Conservation (phyloP, 805 yeast species). For the Metschnikowia santaceciliae region DNA sequence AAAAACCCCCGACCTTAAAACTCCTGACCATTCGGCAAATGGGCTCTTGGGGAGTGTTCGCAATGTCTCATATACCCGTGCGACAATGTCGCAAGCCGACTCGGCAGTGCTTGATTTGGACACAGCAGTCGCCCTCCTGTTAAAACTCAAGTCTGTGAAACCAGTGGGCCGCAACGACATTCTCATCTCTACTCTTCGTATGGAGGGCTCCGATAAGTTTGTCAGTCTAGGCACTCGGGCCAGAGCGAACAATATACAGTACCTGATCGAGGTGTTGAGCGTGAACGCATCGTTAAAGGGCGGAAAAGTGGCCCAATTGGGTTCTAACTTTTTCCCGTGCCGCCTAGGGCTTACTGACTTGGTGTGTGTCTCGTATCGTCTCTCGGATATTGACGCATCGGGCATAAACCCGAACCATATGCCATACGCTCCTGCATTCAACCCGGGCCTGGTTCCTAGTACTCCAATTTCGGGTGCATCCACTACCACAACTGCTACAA, state of each 20-base stretch:
- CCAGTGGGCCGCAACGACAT: slow-evolving; percentile 46
- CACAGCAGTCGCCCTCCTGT: slow-evolving; percentile 37
- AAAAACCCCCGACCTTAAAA: neutral
- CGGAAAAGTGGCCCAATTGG: slow-evolving; percentile 19
- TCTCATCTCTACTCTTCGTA: slow-evolving; percentile 45
- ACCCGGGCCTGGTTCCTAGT: neutral
- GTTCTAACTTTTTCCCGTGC: slow-evolving; percentile 8
- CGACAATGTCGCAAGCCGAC: neutral
- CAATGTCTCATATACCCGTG: neutral
- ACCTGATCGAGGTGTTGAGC: slow-evolving; percentile 1
- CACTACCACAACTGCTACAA: neutral
- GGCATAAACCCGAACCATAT: neutral
- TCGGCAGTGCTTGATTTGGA: slow-evolving; percentile 18
- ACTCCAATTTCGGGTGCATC: neutral
- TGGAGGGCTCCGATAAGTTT: slow-evolving; percentile 45
- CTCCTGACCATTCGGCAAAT: neutral
- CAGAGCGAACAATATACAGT: neutral
- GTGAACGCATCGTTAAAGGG: neutral
- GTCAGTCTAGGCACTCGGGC: slow-evolving; percentile 9
- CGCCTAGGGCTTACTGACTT: slow-evolving; percentile 10
- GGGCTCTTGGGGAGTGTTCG: neutral
- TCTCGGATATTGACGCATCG: slow-evolving; percentile 23
- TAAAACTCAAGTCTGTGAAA: slow-evolving; percentile 44
- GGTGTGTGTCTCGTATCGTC: slow-evolving; percentile 9
- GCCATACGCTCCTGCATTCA: neutral